Percentiles rank a stretch among this genome's conserved stretches.
phyloP scores from a whole-genome alignment of 1,139 yeast genomes.

The Meyerozyma smithsonii region DNA sequence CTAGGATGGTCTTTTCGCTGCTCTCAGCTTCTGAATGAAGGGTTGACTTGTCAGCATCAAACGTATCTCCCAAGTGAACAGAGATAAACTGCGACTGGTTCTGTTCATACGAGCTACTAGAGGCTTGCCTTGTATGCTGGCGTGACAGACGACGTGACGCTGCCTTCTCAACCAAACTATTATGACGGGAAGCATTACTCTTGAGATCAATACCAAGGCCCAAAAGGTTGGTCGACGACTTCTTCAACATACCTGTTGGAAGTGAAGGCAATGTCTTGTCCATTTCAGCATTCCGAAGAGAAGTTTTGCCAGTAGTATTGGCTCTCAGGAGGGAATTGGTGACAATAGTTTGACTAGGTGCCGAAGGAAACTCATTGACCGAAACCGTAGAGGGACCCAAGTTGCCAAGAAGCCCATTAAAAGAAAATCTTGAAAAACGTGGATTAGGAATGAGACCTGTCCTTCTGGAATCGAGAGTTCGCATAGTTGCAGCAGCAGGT shows the following conservation, averaged over 20 bases:
- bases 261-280: conserved; percentile 10
- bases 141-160: neutral
- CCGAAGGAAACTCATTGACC: neutral
- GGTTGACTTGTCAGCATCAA: neutral
- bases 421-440: conserved; percentile 40
- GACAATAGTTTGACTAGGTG: neutral
- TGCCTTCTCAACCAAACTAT: neutral
- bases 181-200: conserved; percentile 3
- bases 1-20: conserved; percentile 13
- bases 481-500: conserved; percentile 4
- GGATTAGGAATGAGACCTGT: conserved; percentile 38
- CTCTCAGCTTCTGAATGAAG: conserved; percentile 14
- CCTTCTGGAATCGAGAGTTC: conserved; percentile 8
- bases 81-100: conserved; percentile 16
- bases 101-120: neutral
- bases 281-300: neutral
- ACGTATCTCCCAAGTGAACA: conserved; percentile 16
- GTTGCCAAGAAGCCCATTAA: conserved; percentile 28
- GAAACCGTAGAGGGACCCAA: neutral
- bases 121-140: neutral
- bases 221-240: conserved; percentile 21
- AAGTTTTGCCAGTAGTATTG: conserved; percentile 29
- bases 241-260: conserved; percentile 17
- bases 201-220: conserved; percentile 30
- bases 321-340: conserved; percentile 10